Percentiles rank a stretch among this genome's conserved stretches.
These are phyloP conservation scores for Mycocentrospora acerina DNA, from an alignment of 2,329 filamentous ascomycete genomes.

Conservation along the genomic window DNA sequence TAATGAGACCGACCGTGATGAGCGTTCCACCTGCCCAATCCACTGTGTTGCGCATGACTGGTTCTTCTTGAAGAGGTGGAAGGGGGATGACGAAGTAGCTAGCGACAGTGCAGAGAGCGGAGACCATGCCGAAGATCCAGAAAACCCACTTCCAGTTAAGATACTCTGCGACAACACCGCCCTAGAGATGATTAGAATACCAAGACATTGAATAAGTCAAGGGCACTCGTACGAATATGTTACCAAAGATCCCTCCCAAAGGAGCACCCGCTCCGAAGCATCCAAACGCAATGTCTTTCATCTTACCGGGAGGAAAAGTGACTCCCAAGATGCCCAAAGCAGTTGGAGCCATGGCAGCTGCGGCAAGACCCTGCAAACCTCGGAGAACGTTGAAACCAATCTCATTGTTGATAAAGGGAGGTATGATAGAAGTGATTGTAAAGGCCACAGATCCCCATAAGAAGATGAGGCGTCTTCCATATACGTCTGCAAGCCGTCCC, in stretches of 20 bases:
- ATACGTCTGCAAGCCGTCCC: conserved; percentile 68
- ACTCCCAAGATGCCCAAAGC: conserved; percentile 70
- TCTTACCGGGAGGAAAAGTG: conserved; percentile 66
- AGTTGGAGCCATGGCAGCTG: conserved; percentile 69
- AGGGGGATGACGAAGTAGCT: conserved; percentile 63
- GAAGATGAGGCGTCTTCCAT: conserved; percentile 66
- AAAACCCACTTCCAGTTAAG: conserved; percentile 39
- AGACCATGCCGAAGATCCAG: conserved; percentile 63
- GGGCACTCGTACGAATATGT: conserved; percentile 49
- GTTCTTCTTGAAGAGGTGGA: conserved; percentile 39
- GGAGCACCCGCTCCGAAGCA: conserved; percentile 60
- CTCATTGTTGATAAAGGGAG: conserved; percentile 66
- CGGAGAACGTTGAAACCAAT: conserved; percentile 68
- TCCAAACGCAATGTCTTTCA: conserved; percentile 69
- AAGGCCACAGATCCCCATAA: conserved; percentile 65
- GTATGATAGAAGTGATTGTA: conserved; percentile 58
- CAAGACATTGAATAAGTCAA: neutral
- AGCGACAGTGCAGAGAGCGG: conserved; percentile 57
- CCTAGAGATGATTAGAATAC: conserved; percentile 23
- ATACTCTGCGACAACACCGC: conserved; percentile 65
- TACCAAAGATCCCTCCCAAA: conserved; percentile 65
- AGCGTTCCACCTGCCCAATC: conserved; percentile 69
- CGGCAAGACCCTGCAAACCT: conserved; percentile 66
- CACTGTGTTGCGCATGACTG: conserved; percentile 49
- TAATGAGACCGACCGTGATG: conserved; percentile 63